A percentile compares a stretch with the other conserved stretches of the same genome.
Evolutionary conservation across 768 basidiomycete species (phyloP).

Genomic region (Chalciporus chontae): DNA sequence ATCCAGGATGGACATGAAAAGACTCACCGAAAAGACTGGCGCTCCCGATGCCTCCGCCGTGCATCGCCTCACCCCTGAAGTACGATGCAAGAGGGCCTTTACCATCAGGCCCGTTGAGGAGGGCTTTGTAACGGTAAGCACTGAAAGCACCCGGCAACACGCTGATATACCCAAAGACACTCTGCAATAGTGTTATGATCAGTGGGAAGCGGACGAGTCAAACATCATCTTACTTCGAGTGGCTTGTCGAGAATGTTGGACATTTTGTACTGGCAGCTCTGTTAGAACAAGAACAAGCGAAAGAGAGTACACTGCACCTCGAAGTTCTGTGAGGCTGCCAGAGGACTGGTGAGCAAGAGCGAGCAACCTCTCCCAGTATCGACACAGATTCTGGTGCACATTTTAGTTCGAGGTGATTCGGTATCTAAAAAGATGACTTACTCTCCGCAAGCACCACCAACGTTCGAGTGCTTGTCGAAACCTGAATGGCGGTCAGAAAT

Average conservation of each 20-base stretch:
- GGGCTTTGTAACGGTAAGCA: slow-evolving; percentile 85
- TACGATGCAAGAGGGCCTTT: slow-evolving; percentile 89
- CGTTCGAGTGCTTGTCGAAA: slow-evolving; percentile 79
- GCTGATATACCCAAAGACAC: slow-evolving; percentile 83
- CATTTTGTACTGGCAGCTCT: slow-evolving; percentile 72
- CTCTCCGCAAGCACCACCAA: slow-evolving; percentile 97
- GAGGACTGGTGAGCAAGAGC: slow-evolving; percentile 66
- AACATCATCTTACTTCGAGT: slow-evolving; percentile 62
- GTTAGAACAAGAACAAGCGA: neutral
- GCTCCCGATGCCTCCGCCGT: slow-evolving; percentile 51
- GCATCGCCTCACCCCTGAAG: slow-evolving; percentile 91
- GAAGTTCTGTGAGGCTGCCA: slow-evolving; percentile 94
- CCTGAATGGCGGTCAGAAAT: slow-evolving; percentile 26
- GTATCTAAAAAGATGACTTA: slow-evolving; percentile 30
- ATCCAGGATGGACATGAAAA: neutral
- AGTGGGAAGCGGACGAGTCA: neutral
- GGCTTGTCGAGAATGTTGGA: slow-evolving; percentile 96
- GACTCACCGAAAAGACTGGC: slow-evolving; percentile 64
- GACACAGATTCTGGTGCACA: slow-evolving; percentile 62
- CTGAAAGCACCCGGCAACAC: slow-evolving; percentile 92
- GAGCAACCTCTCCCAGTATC: slow-evolving; percentile 73
- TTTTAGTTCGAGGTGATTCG: neutral
- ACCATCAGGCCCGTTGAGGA: slow-evolving; percentile 83
- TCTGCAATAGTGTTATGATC: slow-evolving; percentile 35
- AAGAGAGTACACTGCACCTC: slow-evolving; percentile 44